Evolutionary conservation across 2,329 filamentous ascomycete species (phyloP), one percentile per base, ranked within the genome.

Genomic region (Calonectria ilicicola): DNA sequence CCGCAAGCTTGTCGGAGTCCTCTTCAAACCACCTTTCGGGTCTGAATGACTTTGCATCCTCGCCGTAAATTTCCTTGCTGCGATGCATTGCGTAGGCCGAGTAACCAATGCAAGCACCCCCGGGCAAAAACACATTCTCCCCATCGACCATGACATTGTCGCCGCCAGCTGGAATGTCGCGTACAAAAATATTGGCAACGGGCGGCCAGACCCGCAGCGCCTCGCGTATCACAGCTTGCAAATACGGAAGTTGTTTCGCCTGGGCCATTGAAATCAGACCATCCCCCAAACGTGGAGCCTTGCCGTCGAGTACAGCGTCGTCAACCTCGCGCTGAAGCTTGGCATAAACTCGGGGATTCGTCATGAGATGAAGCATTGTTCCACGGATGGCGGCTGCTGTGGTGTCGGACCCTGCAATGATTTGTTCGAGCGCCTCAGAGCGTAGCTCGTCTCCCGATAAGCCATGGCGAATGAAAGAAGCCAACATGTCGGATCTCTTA

Each of bases 171-270:
- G 81, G 80, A 2, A 80, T 80, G 5, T 80, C 75, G 72, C 81
- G 70, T 83, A 85, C 2, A 51, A 85, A 80, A 15, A 84, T 77
- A 1, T 83, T 84, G 2, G 82, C 82, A 0, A 86, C 83, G 0
- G 87, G 87, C 2, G 87, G 85, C 72, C 83, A 85, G 26, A 89
- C 82, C 0, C 89, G 83, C 21, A 89, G 79, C 0, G 84, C 85
- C 75, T 90, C 89, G 63, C 85, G 85, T 46, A 90, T 84, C 6
- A 86, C 85, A 0, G 88, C 88, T 72, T 87, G 85, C 9, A 91
- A 82, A 71, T 89, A 90, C 0, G 84, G 84, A 8, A 89, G 80
- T 4, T 76, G 75, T 19, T 82, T 81, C 0, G 83, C 83, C 74
- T 87, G 83, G 2, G 80, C 77, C 46, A 74, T 67, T 0, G 81